Base-by-base conservation (phyloP, 352 stramenopile species). In the Phytophthora vignae region DNA sequence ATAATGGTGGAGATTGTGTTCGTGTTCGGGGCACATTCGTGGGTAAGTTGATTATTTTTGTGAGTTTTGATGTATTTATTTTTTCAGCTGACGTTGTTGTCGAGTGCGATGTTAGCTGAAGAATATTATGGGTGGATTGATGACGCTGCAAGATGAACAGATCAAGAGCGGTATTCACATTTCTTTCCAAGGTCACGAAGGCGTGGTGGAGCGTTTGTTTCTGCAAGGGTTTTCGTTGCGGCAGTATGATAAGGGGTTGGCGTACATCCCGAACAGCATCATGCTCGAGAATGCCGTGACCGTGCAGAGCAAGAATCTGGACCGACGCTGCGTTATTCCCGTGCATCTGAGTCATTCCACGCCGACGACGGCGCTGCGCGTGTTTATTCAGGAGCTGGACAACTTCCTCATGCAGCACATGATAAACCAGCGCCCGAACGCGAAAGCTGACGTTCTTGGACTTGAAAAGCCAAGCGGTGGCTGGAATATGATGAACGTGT, bases 101-200 rank as follows among this genome's bases (percentile, higher is more conserved):
- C 17, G 36, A 17, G 42, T 49, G 42, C 38, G 27, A 11, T 31
- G n/a, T 25, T 63, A 95, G 89, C 72, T 94, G 33, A 93, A 93
- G 50, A 96, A 96, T 67, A 90, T 92, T 15, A 91, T 96, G 77
- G 89, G 89, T 38, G 89, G 89, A 10, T 67, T 96, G 12, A 88
- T 95, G 71, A 80, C 87, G 40, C 76, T 96, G 55, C 78, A 94
- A 48, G 89, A 96, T 31, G 89, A 96, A 58, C 87, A 93, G 73
- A 83, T 96, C 69, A 92, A 93, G 54, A 93, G 82, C 64, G 89
- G 89, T 12, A 76, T 77, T 15, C 87, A 95, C 57, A 78, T 96
- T 6, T 79, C 77, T 9, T 93, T 96, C 44, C 80, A 90, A 42
- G 85, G 82, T 36, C 86, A 94, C 67, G 82, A 94, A 73, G 89